Conservation (phyloP, 768 basidiomycete species). For the Tulasnella sp. region DNA sequence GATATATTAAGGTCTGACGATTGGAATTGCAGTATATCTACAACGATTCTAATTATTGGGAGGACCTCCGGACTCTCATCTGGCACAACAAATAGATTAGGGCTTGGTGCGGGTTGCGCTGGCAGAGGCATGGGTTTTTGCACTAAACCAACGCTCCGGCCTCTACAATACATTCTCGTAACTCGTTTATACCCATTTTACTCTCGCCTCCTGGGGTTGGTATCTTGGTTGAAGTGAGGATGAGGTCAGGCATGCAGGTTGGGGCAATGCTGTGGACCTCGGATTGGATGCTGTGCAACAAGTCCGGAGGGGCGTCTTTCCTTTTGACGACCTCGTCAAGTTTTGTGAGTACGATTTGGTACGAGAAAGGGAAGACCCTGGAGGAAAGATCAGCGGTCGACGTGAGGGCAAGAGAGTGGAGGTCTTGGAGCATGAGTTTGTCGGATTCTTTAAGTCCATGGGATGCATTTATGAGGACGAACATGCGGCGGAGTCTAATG, state of each 20-base stretch:
- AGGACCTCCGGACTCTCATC: constrained; percentile 67
- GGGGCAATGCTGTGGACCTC: background rate
- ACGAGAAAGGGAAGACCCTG: background rate
- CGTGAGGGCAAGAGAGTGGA: background rate
- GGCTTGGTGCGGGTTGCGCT: background rate
- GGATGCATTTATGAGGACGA: background rate
- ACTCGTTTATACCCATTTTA: background rate
- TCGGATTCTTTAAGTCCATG: constrained; percentile 4
- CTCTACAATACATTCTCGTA: constrained; percentile 1
- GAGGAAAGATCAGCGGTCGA: background rate
- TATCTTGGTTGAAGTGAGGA: constrained; percentile 1
- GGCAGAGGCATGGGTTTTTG: background rate
- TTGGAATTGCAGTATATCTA: constrained; percentile 61
- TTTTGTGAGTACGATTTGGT: constrained; percentile 6
- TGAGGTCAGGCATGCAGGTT: constrained; percentile 3
- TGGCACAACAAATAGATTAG: constrained; percentile 72
- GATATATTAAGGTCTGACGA: background rate
- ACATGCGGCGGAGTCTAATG: background rate
- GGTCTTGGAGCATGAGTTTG: background rate
- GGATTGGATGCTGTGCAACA: background rate
- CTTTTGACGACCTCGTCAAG: background rate
- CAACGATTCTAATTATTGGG: constrained; percentile 85
- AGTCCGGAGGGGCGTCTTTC: background rate
- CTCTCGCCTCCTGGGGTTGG: background rate
- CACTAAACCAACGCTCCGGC: background rate